phyloP scores from a whole-genome alignment of 2,329 filamentous ascomycete genomes.

The Pseudophaeomoniella oleicola region DNA sequence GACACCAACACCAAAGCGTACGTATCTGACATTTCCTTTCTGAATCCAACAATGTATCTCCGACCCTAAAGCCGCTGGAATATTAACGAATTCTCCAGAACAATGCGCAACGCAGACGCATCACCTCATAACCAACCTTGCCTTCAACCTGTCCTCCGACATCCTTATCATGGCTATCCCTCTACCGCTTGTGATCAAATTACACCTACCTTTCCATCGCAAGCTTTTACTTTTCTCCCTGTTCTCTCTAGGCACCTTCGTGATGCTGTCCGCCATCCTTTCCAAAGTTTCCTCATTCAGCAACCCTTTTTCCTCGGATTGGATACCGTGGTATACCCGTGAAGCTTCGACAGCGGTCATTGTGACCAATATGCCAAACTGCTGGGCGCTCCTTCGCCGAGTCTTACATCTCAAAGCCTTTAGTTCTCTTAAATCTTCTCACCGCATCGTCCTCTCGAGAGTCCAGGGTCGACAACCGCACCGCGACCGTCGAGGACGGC shows the following conservation, averaged over 20 bases:
- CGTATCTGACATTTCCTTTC: background rate
- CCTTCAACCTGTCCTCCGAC: slow-evolving; percentile 34
- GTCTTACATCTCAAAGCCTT: slow-evolving; percentile 23
- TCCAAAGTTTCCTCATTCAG: slow-evolving; percentile 50
- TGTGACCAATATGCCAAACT: slow-evolving; percentile 46
- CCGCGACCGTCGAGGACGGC: background rate
- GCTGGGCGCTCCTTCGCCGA: slow-evolving; percentile 41
- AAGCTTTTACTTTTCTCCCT: slow-evolving; percentile 40
- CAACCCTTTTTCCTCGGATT: slow-evolving; percentile 39
- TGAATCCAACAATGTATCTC: too few relatives aligned
- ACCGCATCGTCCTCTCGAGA: too few relatives aligned
- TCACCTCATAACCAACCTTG: slow-evolving; percentile 32
- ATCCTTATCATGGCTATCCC: slow-evolving; percentile 31
- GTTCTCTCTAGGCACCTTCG: slow-evolving; percentile 41
- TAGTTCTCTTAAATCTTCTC: too few relatives aligned
- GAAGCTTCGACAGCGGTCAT: slow-evolving; percentile 45
- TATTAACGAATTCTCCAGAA: slow-evolving; percentile 5
- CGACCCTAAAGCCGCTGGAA: too few relatives aligned
- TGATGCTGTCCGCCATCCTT: slow-evolving; percentile 42
- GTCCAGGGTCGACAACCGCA: slow-evolving; percentile 12
- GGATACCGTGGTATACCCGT: slow-evolving; percentile 46
- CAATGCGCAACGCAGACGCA: slow-evolving; percentile 33
- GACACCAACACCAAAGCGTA: slow-evolving; percentile 24
- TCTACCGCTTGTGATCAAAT: slow-evolving; percentile 28
- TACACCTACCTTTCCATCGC: slow-evolving; percentile 24